A percentile compares a stretch with the other conserved stretches of the same genome.
Conservation (phyloP, 2,329 filamentous ascomycete genomes). For the Penicillium sp. region DNA sequence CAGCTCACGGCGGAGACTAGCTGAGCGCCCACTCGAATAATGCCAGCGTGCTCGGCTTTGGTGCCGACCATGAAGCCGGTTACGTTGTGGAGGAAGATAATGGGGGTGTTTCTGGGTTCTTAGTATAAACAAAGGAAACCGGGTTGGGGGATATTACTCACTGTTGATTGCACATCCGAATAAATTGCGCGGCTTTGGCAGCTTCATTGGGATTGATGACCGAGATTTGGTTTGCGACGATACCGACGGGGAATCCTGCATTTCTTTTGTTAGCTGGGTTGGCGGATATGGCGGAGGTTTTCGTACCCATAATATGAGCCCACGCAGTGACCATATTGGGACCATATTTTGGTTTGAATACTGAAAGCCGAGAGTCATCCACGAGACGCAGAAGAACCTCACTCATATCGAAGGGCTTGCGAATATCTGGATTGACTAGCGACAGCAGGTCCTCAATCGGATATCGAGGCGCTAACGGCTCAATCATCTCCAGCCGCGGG, state of each 20-base stretch:
- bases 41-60: conserved; percentile 47
- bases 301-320: conserved; percentile 43
- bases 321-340: conserved; percentile 41
- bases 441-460: conserved; percentile 40
- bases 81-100: conserved; percentile 52
- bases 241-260: conserved; percentile 39
- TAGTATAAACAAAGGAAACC: neutral
- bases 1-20: conserved; percentile 49
- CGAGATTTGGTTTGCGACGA: conserved; percentile 45
- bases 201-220: conserved; percentile 47
- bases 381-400: conserved; percentile 47
- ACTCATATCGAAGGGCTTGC: conserved; percentile 40
- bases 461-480: conserved; percentile 32
- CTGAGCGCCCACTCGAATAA: conserved; percentile 50
- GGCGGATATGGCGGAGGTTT: neutral
- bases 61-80: conserved; percentile 53
- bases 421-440: conserved; percentile 44
- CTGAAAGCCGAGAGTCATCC: conserved; percentile 42
- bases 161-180: conserved; percentile 48
- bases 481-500: conserved; percentile 1
- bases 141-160: conserved; percentile 19
- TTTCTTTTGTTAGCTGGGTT: neutral
- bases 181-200: conserved; percentile 46
- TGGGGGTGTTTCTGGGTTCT: conserved; percentile 36
- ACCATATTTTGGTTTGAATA: conserved; percentile 47